Evolutionary conservation across 768 basidiomycete species (phyloP), one percentile per base, ranked within the genome.

Genomic region (Lyophyllum shimeji): DNA sequence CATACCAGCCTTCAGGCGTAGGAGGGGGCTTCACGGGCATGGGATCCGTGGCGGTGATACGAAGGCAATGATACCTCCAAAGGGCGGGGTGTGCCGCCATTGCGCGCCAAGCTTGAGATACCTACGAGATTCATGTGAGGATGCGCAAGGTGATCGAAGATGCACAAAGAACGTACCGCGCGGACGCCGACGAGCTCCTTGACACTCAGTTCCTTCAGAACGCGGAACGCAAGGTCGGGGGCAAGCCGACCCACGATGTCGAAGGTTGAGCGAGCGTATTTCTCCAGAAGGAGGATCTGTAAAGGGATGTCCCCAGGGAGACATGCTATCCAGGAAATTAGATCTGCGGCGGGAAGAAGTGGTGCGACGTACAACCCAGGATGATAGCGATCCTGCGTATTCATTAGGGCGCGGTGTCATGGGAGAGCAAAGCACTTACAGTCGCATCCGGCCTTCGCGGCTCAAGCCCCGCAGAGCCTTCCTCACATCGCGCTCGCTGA

Each of bases 241-340:
- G 87, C 78, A 17, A 95, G 76, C 44, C 80, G 79, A 7, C 89
- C 87, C 27, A 95, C 74, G 47, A 96, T 78, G 65, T 96, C 94
- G 63, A 90, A 90, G 6, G 90, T 89, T 12, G 89, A 89, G 62
- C 80, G 84, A 33, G 82, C 81, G 61, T 96, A 95, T 69, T 93
- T 92, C 69, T 94, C 84, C 17, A 96, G 81, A 2, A 92, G 82
- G 1, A 89, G 78, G 43, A 95, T 92, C 67, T 94, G 93, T 6
- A 90, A 77, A 11, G 82, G 83, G 29, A 95, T 90, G 62, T 95
- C 93, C 29, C 91, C 90, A 0, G 93, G 93, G 59, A 91, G 76
- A 69, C 87, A 84, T 11, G 88, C 89, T 89, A 46, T 29, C 18
- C 46, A 12, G n/a, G 12, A 29, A n/a, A n/a, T 40, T 27, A 50